These are phyloP conservation scores for Kwoniella heveanensis DNA, from an alignment of 768 basidiomycete species.

Conservation along the genomic window DNA sequence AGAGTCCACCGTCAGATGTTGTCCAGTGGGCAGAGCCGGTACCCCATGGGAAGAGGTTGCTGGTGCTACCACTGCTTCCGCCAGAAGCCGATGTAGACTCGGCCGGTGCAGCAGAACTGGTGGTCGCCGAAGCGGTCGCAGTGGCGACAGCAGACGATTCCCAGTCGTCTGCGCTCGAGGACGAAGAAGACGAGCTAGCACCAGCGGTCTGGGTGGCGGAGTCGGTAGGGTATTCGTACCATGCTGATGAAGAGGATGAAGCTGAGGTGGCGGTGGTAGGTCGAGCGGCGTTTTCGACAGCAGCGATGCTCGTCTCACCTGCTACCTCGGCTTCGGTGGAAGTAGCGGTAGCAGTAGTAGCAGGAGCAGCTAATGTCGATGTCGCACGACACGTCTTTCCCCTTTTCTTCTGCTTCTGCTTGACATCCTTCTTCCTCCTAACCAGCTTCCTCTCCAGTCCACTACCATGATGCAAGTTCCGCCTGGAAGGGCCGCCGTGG, in stretches of 20 bases:
- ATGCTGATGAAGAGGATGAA: constrained; percentile 7
- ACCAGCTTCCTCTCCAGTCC: constrained; percentile 13
- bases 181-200: constrained; percentile 9
- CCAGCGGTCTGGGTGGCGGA: constrained; percentile 6
- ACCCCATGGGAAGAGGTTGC: constrained; percentile 22
- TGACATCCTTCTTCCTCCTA: constrained; percentile 13
- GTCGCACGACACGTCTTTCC: constrained; percentile 10
- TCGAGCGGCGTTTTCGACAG: constrained; percentile 12
- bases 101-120: constrained; percentile 10
- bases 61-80: background rate
- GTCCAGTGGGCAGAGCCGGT: constrained; percentile 22
- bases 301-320: background rate
- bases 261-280: background rate
- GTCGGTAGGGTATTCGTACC: background rate
- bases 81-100: constrained; percentile 22
- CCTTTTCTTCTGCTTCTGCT: constrained; percentile 5
- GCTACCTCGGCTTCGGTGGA: constrained; percentile 1
- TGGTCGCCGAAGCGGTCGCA: constrained; percentile 2
- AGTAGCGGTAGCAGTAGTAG: constrained; percentile 3
- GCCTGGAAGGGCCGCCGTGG: constrained; percentile 4
- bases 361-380: constrained; percentile 1
- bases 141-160: constrained; percentile 5
- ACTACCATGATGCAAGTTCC: constrained; percentile 1
- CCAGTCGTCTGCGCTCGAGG: background rate
- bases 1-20: constrained; percentile 6